Evolutionary conservation across 2,329 filamentous ascomycete genomes (phyloP), one percentile per base, ranked within the genome.

Genomic region (Botryosphaeria dothidea): DNA sequence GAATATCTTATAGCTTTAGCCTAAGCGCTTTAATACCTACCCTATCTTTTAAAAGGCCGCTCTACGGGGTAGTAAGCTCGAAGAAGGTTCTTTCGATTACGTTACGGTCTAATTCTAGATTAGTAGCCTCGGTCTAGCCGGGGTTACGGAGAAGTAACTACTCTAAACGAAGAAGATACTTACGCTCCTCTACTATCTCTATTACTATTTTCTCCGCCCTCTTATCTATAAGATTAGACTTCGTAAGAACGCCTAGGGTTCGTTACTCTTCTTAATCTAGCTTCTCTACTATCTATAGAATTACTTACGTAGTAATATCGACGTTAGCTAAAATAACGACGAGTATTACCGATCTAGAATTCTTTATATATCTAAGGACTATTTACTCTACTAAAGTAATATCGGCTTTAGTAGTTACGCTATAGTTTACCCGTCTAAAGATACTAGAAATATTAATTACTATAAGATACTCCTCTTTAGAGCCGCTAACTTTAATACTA

Each of bases 101-200:
- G 43, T 76, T 62, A 5, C 77, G 71, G 19, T 78, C 66, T 17
- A 54, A 19, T 9, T 54, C 21, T 9, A 49, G 60, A 48, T 69
- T 69, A 7, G 61, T 19, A 2, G 71, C 48, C 27, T 77, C 70
- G 45, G 68, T 66, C 45, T 58, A 41, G 8, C 45, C 43, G 8
- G 79, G 73, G 66, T 88, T 87, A 19, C 79, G 82, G 3, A 88
- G 67, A n/a, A 86, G 78, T 66, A 86, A 83, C 84, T 83, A 87
- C 0, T 84, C 84, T 0, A 82, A 77, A 34, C 77, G 69, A 17
- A 82, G 71, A 17, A 71, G 69, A 52, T 80, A 73, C 45, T 79
- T 70, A 23, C 76, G 71, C 67, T 81, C 81, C 52, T 73, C 71
- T 0, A 76, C 76, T 0, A 81, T 67, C 4, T 77, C 71, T 13